Base-by-base conservation (phyloP, 1,139 yeast species). In the Pichia sp. region DNA sequence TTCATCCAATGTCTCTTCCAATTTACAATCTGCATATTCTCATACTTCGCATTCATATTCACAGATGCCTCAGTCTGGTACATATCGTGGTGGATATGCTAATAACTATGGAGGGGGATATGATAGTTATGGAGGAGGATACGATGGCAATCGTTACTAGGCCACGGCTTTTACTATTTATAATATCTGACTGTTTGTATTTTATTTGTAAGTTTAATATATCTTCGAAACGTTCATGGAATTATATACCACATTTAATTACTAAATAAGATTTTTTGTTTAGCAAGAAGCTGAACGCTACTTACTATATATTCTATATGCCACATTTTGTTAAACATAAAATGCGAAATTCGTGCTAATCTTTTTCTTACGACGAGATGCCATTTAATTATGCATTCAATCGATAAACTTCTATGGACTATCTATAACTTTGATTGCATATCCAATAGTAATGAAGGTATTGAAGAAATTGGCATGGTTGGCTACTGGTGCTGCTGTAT, bases 401-500 rank as follows among this genome's bases (percentile, higher is more conserved):
- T 18, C 18, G 18, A 18, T 18, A 18, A 18, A 18, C 18, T 18
- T 18, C 18, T 18, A 18, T 18, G 18, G 18, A 18, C 18, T 18
- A 18, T 18, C 18, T 18, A 18, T 18, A 18, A 18, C 18, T 18
- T 18, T 18, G 18, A 18, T 18, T 18, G 18, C 18, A 18, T 18
- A 18, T 18, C 18, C 18, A 18, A 18, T 18, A 18, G 18, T 18
- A 18, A 50, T 44, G 47, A 43, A 30, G 9, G 5, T 32, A 3
- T 9, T 52, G 11, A 38, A 31, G 11, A 42, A 31, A 11, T 10
- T 56, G 26, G 54, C 63, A 2, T 54, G 56, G 56, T 10, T 45
- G 5, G 42, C 53, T 10, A 57, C 64, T 1, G 18, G 65, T 6
- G 52, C 75, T 6, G 71, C 86, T 0, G 42, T 74, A 0, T 43